Evolutionary conservation across 23 red algal genomes (phyloP).

Genomic region (Cyanidioschyzon merolae): DNA sequence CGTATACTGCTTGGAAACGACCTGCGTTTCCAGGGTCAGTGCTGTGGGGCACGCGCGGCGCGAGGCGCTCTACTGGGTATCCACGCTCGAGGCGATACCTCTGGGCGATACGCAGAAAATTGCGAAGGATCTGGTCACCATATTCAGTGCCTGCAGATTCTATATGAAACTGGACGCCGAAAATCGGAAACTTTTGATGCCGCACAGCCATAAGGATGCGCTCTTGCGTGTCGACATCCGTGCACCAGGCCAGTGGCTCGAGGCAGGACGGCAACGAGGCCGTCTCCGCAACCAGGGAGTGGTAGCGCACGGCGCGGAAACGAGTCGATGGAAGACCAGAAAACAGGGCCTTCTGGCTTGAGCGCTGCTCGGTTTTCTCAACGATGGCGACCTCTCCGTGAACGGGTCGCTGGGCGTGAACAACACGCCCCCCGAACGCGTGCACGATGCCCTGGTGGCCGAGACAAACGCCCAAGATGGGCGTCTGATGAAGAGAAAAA

Average conservation of each 20-base stretch:
- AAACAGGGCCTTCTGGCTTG: slow-evolving; percentile 21
- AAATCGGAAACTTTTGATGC: slow-evolving; percentile 40
- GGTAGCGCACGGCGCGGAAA: slow-evolving; percentile 73
- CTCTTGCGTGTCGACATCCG: not conserved
- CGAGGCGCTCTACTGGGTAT: not conserved
- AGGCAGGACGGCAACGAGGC: slow-evolving; percentile 21
- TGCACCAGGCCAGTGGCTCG: slow-evolving; percentile 50
- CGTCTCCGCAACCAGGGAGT: slow-evolving; percentile 40
- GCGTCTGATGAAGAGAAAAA: not conserved
- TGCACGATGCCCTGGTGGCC: slow-evolving; percentile 66
- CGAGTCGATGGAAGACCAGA: slow-evolving; percentile 21
- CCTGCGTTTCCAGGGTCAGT: not conserved
- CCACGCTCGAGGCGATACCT: not conserved
- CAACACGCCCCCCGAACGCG: slow-evolving; percentile 24
- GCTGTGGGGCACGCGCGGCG: not conserved
- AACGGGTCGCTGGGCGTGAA: slow-evolving; percentile 22
- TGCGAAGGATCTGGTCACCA: slow-evolving; percentile 32
- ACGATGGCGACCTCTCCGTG: slow-evolving; percentile 44
- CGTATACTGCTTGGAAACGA: not conserved
- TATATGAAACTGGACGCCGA: slow-evolving; percentile 95
- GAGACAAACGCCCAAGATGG: slow-evolving; percentile 74
- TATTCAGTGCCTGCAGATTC: slow-evolving; percentile 51
- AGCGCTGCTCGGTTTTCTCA: not conserved
- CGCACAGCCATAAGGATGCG: slow-evolving; percentile 70
- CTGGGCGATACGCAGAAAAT: slow-evolving; percentile 36